These are phyloP conservation scores for Creolimax fragrantissima DNA, from an alignment of 78 protist genomes.

Conservation along the genomic window DNA sequence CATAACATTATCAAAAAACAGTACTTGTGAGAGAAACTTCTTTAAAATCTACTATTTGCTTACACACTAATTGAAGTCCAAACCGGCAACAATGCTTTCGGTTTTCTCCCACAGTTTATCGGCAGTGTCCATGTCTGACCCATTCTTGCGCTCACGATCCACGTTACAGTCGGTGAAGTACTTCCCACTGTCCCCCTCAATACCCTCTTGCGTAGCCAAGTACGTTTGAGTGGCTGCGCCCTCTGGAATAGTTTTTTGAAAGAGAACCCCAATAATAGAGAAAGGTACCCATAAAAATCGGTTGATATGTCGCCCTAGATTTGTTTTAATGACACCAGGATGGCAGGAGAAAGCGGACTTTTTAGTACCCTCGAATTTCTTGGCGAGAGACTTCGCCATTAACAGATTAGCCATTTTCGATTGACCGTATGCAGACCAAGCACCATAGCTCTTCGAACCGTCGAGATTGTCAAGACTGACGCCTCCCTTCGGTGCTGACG, in stretches of 20 bases:
- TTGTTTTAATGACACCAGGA: background rate
- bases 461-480: background rate
- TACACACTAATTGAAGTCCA: background rate
- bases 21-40: too few species aligned
- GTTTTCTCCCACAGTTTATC: slow-evolving; percentile 7
- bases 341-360: slow-evolving; percentile 12
- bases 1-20: too few species aligned
- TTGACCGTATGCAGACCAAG: background rate
- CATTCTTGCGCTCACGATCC: background rate
- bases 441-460: background rate
- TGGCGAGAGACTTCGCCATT: slow-evolving; percentile 6
- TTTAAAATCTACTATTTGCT: background rate
- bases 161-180: slow-evolving; percentile 3
- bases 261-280: background rate
- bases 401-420: slow-evolving; percentile 7
- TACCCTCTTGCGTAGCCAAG: background rate
- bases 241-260: background rate
- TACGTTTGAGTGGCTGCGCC: slow-evolving; percentile 13
- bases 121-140: slow-evolving; percentile 18
- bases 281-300: background rate
- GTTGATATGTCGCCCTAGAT: background rate
- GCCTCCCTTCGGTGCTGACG: background rate
- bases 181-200: background rate
- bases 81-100: background rate
- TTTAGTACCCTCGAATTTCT: background rate